Percentiles rank a stretch among this genome's conserved stretches.
phyloP scores from a whole-genome alignment of 2,329 filamentous ascomycete genomes.

The Microcera coccophila region DNA sequence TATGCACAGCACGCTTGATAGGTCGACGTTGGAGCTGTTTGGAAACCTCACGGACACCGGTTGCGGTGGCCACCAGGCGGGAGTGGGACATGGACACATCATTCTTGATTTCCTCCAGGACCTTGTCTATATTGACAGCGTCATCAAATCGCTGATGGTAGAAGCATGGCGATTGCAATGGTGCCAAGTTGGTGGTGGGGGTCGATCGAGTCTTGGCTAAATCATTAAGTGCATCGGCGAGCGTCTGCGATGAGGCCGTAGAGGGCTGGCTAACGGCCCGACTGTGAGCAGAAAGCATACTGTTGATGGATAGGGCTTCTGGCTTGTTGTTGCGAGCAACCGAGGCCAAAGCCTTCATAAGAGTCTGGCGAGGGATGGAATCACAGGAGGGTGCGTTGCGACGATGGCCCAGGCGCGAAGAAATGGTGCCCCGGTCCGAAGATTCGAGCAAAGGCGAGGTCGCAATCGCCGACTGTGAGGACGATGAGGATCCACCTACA shows the following conservation, averaged over 20 bases:
- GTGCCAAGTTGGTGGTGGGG: slow-evolving; percentile 49
- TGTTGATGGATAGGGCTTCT: slow-evolving; percentile 58
- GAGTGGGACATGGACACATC: slow-evolving; percentile 92
- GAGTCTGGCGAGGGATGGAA: slow-evolving; percentile 68
- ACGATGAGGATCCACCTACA: slow-evolving; percentile 23
- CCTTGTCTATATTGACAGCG: slow-evolving; percentile 89
- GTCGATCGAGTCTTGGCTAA: slow-evolving; percentile 42
- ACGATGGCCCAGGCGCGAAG: slow-evolving; percentile 32
- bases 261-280: slow-evolving; percentile 36
- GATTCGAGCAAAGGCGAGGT: neutral
- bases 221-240: slow-evolving; percentile 59
- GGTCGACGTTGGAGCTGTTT: slow-evolving; percentile 90
- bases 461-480: slow-evolving; percentile 12
- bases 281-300: slow-evolving; percentile 51
- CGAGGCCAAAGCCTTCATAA: slow-evolving; percentile 77
- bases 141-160: slow-evolving; percentile 97
- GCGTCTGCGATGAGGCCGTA: slow-evolving; percentile 54
- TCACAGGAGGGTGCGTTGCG: slow-evolving; percentile 58
- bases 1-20: slow-evolving; percentile 85
- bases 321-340: slow-evolving; percentile 57
- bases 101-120: slow-evolving; percentile 87
- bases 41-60: slow-evolving; percentile 89
- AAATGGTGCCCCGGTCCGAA: slow-evolving; percentile 7
- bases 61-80: slow-evolving; percentile 89
- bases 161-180: slow-evolving; percentile 87